Evolutionary conservation across 257 asterid species (phyloP), one percentile per base, ranked within the genome.

Genomic region (Primulina eburnea): DNA sequence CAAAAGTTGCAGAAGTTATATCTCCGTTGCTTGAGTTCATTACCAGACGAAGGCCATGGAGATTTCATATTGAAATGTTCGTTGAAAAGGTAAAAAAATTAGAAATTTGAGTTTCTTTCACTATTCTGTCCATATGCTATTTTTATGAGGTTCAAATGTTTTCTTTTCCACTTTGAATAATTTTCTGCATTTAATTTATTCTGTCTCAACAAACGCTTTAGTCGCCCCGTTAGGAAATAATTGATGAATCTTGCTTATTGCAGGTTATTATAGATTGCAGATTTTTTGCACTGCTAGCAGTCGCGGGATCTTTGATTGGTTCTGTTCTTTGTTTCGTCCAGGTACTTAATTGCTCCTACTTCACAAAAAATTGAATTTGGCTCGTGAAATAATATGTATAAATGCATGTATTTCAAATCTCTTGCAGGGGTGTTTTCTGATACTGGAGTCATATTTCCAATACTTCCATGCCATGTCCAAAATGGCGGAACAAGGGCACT

Each of bases 251-350:
- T 14, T 67, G 30, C 58, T 30, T 60, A 14, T 33, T 78, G 78
- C 87, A 89, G 98, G 89, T 76, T 47, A 89, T 92, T 60, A 21
- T 89, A 62, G 96, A 92, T 70, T 92, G 98, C 84, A 73, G 97
- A 64, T 92, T 92, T 86, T 88, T 92, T 70, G 82, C 88, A 30
- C 60, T 88, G 82, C 81, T 92, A 10, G 98, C 92, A 32, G 82
- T 86, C 6, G 90, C 84, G 43, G 97, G 97, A 77, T 86, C 98
- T 76, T 81, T 92, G 84, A 35, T 86, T 43, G 88, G 95, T 70
- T 92, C 98, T 2, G 37, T 74, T 2, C 74, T 85, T 33, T 92
- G 98, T 77, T 88, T 80, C 63, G 57, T 89, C 20, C 91, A 92
- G 89, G 97, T 89, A 78, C 69, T 67, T 60, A n/a, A 7, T 8